Evolutionary conservation across 345 rosid genomes (phyloP), one percentile per base, ranked within the genome.

Genomic region (Rhodamnia argentea): DNA sequence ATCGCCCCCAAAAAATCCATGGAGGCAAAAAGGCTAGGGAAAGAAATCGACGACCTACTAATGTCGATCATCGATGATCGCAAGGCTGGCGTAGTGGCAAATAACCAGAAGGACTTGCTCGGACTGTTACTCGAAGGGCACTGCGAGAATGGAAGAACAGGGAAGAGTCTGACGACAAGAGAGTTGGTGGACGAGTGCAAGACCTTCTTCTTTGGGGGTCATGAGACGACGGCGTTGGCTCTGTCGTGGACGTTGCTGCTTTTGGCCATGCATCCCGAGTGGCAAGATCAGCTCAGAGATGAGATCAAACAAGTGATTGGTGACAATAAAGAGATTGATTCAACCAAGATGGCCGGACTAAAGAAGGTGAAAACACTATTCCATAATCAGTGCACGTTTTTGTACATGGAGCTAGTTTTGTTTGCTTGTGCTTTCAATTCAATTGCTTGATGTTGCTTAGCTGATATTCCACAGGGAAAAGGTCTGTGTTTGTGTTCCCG

Each of bases 121-220:
- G 97, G 98, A 47, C 52, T 94, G 58, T 87, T 96, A 90, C 85
- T 94, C 24, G 90, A 89, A 75, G 92, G 62, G 24, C 87, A 55
- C 51, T 55, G 42, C 1, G 86, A 52, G 27, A 94, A 93, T 42
- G 93, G 92, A 2, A 85, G 81, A 26, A 15, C 22, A 5, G 91
- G 90, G 86, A 94, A 91, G 91, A 90, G 57, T 9, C 84, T 97
- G 86, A 91, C 95, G 29, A 87, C 92, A 3, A 87, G 90, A 82
- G 96, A 96, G 82, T 88, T 97, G 22, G 94, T 97, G 2, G 99
- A 97, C 42, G 99, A 97, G 90, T 95, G 99, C 91, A 97, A 97
- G 88, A 97, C 99, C 6, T 95, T 97, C 90, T 97, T 97, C 92
- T 97, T 97, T 51, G 99, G 91, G 50, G 99, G 99, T 13, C 99